Evolutionary conservation across 208 protist genomes (phyloP).

Genomic region (Acanthamoeba culbertsoni): DNA sequence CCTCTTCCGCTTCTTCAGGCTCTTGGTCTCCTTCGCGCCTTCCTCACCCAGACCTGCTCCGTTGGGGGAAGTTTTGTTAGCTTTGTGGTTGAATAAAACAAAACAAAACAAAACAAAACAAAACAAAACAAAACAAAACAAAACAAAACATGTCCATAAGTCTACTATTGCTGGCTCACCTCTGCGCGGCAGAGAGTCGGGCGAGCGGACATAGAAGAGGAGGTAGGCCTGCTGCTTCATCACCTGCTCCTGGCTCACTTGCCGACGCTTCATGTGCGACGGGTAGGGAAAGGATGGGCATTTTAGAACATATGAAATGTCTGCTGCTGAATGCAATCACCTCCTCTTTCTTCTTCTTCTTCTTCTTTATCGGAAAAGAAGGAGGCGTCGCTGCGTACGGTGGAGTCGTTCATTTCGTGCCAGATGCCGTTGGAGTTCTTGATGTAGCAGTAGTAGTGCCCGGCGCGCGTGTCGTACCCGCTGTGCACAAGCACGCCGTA

Average conservation of each 20-base stretch:
- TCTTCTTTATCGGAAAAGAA: too few relatives aligned
- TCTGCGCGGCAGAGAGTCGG: slow-evolving; percentile 10
- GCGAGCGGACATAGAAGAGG: slow-evolving; percentile 80
- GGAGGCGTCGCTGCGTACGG: slow-evolving; percentile 21
- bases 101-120: too few relatives aligned
- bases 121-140: too few relatives aligned
- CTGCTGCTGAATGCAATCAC: too few relatives aligned
- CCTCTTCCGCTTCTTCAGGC: not conserved
- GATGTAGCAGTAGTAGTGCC: slow-evolving; percentile 88
- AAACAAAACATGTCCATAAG: too few relatives aligned
- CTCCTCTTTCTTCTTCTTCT: too few relatives aligned
- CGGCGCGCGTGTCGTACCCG: slow-evolving; percentile 75
- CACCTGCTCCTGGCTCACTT: slow-evolving; percentile 67
- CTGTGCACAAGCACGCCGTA: slow-evolving; percentile 85
- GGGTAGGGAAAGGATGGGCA: too few relatives aligned
- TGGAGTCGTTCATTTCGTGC: slow-evolving; percentile 81
- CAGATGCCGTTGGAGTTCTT: slow-evolving; percentile 74
- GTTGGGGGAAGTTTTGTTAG: too few relatives aligned
- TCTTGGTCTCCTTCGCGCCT: not conserved
- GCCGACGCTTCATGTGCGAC: too few relatives aligned
- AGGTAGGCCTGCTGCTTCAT: slow-evolving; percentile 81
- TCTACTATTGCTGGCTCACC: not conserved
- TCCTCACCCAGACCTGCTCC: too few relatives aligned
- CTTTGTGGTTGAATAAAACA: too few relatives aligned
- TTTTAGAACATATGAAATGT: too few relatives aligned